A percentile compares a stretch with the other conserved stretches of the same genome.
Conservation (phyloP, 805 yeast genomes). For the Naumovozyma baii region DNA sequence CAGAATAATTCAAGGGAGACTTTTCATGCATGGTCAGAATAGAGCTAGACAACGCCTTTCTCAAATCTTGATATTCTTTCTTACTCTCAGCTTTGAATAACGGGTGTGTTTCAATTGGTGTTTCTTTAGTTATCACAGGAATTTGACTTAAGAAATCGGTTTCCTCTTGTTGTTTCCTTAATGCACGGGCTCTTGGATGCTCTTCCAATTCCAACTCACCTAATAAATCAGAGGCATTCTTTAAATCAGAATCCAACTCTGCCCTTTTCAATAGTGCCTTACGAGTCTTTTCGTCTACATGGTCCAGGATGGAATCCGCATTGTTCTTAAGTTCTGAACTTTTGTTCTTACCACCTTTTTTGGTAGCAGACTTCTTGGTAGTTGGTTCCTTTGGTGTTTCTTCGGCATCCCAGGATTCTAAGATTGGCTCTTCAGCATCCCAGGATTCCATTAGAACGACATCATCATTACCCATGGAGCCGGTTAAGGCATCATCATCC, state of each 20-base stretch:
- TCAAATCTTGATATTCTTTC: conserved; percentile 66
- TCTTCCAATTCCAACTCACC: conserved; percentile 55
- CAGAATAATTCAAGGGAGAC: conserved; percentile 58
- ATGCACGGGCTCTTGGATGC: conserved; percentile 36
- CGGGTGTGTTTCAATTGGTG: conserved; percentile 69
- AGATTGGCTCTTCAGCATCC: conserved; percentile 70
- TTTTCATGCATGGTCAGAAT: conserved; percentile 51
- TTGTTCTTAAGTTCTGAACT: conserved; percentile 30
- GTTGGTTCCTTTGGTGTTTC: conserved; percentile 41
- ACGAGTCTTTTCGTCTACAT: conserved; percentile 64
- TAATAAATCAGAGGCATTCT: conserved; percentile 86
- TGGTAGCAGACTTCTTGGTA: conserved; percentile 19
- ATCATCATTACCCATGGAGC: conserved; percentile 40
- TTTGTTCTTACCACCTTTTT: conserved; percentile 26
- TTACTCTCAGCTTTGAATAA: conserved; percentile 69
- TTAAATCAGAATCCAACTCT: conserved; percentile 76
- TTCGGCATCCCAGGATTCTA: conserved; percentile 73
- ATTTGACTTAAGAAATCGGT: conserved; percentile 19
- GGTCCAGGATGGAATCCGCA: conserved; percentile 38
- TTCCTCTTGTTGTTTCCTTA: conserved; percentile 30
- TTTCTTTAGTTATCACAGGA: conserved; percentile 30
- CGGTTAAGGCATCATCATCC: conserved; percentile 88
- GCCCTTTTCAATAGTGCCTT: conserved; percentile 67
- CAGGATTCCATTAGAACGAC: conserved; percentile 44
- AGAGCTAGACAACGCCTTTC: conserved; percentile 59